Conservation (phyloP, 495 filamentous ascomycete genomes). For the Podospora fimiseda region DNA sequence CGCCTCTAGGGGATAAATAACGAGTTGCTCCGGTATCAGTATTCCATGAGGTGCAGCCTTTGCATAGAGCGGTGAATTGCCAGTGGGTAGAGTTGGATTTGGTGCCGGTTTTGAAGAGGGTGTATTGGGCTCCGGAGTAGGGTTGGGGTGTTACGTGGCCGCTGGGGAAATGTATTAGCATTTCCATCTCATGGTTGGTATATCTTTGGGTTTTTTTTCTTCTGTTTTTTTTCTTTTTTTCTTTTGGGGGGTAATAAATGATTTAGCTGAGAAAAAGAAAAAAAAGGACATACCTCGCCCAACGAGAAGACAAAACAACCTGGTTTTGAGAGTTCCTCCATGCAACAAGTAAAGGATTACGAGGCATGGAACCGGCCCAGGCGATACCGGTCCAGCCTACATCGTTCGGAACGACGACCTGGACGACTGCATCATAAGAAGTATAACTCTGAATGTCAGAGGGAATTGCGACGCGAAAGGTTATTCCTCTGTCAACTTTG, state of each 20-base stretch:
- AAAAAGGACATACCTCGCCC: slow-evolving; percentile 38
- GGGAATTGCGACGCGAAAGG: slow-evolving; percentile 37
- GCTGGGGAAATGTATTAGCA: slow-evolving; percentile 14
- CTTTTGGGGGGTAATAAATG: not conserved
- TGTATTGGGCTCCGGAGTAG: slow-evolving; percentile 26
- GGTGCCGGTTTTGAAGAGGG: slow-evolving; percentile 30
- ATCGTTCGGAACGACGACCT: slow-evolving; percentile 34
- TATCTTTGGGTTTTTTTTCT: not conserved
- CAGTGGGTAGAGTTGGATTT: slow-evolving; percentile 39
- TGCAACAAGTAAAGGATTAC: slow-evolving; percentile 33
- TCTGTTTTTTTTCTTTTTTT: no score
- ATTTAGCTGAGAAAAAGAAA: not conserved
- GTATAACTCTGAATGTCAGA: slow-evolving; percentile 18
- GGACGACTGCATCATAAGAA: slow-evolving; percentile 37
- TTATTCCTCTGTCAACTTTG: slow-evolving; percentile 30
- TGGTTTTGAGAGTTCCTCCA: slow-evolving; percentile 29
- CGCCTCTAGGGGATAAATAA: slow-evolving; percentile 29
- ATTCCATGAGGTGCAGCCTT: slow-evolving; percentile 35
- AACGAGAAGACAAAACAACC: slow-evolving; percentile 26
- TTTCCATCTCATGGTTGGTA: no score
- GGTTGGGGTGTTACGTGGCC: slow-evolving; percentile 25
- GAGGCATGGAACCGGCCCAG: slow-evolving; percentile 38
- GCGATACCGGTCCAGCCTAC: slow-evolving; percentile 40
- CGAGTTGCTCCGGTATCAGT: slow-evolving; percentile 19
- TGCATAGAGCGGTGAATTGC: slow-evolving; percentile 39